Percentiles rank a stretch among this genome's conserved stretches.
These are phyloP conservation scores for Lotus japonicus DNA, from an alignment of 306 rosid genomes.

Conservation along the genomic window DNA sequence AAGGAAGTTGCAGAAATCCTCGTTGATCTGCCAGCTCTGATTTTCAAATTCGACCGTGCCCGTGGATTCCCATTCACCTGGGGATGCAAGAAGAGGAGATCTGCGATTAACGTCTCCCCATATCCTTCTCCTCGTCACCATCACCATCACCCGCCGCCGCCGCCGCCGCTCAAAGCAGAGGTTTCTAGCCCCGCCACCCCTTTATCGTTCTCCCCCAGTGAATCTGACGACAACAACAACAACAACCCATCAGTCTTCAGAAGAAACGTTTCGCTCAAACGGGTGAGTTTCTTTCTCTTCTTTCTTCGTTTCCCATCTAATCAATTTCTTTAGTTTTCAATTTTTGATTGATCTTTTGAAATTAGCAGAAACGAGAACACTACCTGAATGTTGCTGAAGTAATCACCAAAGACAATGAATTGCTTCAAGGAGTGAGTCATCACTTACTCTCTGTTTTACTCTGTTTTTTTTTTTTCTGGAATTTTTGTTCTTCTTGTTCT, in stretches of 20 bases:
- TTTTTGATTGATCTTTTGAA: not conserved
- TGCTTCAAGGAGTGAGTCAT: slow-evolving; percentile 29
- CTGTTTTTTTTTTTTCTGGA: not conserved
- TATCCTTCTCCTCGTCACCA: not conserved
- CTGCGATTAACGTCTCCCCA: slow-evolving; percentile 6
- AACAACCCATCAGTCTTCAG: slow-evolving; percentile 11
- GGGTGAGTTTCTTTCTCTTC: slow-evolving; percentile 24
- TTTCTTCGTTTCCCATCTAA: not conserved
- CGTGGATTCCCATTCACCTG: slow-evolving; percentile 17
- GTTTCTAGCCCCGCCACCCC: slow-evolving; percentile 50
- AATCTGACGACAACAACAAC: slow-evolving; percentile 41
- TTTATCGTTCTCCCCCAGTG: slow-evolving; percentile 41
- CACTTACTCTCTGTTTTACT: no score
- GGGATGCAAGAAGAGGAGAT: slow-evolving; percentile 48
- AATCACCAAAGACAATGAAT: slow-evolving; percentile 13
- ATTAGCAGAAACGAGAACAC: slow-evolving; percentile 38
- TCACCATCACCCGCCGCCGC: not conserved
- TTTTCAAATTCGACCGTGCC: not conserved
- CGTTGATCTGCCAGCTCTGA: not conserved
- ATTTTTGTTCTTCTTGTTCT: no score
- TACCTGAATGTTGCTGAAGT: slow-evolving; percentile 22
- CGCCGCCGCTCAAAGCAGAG: slow-evolving; percentile 1
- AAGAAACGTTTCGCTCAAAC: slow-evolving; percentile 24
- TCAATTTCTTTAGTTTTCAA: not conserved
- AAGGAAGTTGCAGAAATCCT: slow-evolving; percentile 34